A percentile compares a stretch with the other conserved stretches of the same genome.
Conservation (phyloP, 805 yeast species). For the Soucietia sequanensis region DNA sequence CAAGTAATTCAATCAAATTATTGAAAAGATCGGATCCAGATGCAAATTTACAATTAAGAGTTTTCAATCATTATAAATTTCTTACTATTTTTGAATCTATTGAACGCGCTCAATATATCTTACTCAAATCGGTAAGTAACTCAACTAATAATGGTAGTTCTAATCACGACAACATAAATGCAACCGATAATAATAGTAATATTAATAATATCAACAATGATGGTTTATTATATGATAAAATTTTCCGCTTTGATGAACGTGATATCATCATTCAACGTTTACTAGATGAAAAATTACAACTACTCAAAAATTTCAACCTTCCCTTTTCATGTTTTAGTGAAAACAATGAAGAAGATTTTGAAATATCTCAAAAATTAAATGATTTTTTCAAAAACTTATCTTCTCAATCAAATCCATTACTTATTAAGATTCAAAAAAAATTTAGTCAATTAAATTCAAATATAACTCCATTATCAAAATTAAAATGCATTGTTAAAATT, state of each 20-base stretch:
- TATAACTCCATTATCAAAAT: slow-evolving; percentile 34
- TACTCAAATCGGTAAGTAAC: slow-evolving; percentile 23
- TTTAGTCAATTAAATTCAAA: slow-evolving; percentile 16
- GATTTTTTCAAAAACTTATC: slow-evolving; percentile 8
- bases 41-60: slow-evolving; percentile 38
- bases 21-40: slow-evolving; percentile 34
- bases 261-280: slow-evolving; percentile 37
- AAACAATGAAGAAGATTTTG: slow-evolving; percentile 5
- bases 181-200: slow-evolving; percentile 24
- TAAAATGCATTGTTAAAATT: slow-evolving; percentile 24
- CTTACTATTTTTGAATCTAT: slow-evolving; percentile 30
- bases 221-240: slow-evolving; percentile 31
- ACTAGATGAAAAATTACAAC: slow-evolving; percentile 30
- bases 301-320: slow-evolving; percentile 23
- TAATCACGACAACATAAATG: background rate
- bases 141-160: background rate
- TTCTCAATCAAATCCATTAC: slow-evolving; percentile 2
- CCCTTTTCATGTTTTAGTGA: slow-evolving; percentile 32
- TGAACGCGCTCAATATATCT: slow-evolving; percentile 30
- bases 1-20: slow-evolving; percentile 33
- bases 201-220: slow-evolving; percentile 10
- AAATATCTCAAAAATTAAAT: background rate
- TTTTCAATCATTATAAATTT: slow-evolving; percentile 42
- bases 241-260: slow-evolving; percentile 37
- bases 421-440: background rate